These are phyloP conservation scores for Eucalyptus pumila DNA, from an alignment of 345 rosid genomes.

Conservation along the genomic window DNA sequence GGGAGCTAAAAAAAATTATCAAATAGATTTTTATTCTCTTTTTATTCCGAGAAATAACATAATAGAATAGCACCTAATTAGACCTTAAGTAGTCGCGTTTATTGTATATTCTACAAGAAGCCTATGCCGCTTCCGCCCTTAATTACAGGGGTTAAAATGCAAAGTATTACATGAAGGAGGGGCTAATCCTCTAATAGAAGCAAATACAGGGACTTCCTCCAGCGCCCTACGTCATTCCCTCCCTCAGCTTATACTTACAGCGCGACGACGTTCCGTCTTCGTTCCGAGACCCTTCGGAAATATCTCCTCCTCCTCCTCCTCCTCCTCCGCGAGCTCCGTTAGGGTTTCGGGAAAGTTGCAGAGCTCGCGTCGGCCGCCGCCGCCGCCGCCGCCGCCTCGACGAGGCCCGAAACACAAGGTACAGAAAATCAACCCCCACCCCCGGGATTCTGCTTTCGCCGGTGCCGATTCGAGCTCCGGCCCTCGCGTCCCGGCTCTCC, in stretches of 20 bases:
- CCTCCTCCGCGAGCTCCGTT: background rate
- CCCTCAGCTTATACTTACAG: background rate
- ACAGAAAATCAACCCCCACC: background rate
- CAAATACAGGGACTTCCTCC: background rate
- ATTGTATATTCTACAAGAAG: background rate
- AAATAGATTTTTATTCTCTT: too few species aligned
- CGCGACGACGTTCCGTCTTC: background rate
- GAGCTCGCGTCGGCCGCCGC: background rate
- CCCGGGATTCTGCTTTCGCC: background rate
- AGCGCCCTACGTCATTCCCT: background rate
- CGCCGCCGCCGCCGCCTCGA: background rate
- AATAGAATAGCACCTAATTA: too few species aligned
- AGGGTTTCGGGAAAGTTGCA: background rate
- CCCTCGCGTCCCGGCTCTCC: background rate
- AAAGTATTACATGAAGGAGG: background rate
- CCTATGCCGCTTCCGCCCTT: background rate
- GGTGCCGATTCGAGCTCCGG: background rate
- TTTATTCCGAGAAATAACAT: too few species aligned
- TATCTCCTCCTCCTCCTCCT: background rate
- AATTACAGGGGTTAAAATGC: background rate
- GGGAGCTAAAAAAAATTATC: too few species aligned
- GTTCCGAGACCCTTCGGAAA: background rate
- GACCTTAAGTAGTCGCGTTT: too few species aligned
- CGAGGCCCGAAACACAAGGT: background rate
- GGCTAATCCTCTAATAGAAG: background rate